These are phyloP conservation scores for Carallia brachiata DNA, from an alignment of 345 rosid species.

Conservation along the genomic window DNA sequence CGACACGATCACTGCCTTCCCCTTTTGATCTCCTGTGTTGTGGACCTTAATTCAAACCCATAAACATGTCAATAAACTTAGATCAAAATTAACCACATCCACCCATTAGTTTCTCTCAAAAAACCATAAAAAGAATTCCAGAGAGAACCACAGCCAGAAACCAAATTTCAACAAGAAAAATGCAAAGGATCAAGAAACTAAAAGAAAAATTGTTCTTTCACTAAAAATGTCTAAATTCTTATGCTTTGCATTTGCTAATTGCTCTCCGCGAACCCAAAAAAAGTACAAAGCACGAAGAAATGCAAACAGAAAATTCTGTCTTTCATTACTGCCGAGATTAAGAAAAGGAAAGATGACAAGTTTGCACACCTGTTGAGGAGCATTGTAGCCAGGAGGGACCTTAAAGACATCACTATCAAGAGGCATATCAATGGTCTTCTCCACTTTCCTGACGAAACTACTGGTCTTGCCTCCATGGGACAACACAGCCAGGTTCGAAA, in stretches of 20 bases:
- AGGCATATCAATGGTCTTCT: constrained; percentile 63
- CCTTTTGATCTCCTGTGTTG: constrained; percentile 88
- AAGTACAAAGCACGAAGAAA: background rate
- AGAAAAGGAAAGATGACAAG: background rate
- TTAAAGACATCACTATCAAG: constrained; percentile 67
- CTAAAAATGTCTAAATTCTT: no score
- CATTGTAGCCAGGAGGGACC: constrained; percentile 73
- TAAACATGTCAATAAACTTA: constrained; percentile 5
- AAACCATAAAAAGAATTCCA: background rate
- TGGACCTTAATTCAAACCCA: constrained; percentile 48
- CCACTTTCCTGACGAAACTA: constrained; percentile 51
- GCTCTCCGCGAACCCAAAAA: background rate
- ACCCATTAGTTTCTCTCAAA: background rate
- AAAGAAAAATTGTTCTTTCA: background rate
- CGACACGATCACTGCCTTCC: constrained; percentile 77
- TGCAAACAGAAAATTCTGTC: background rate
- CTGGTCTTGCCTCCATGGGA: constrained; percentile 77
- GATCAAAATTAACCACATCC: background rate
- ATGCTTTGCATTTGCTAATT: background rate
- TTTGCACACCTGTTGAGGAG: constrained; percentile 74
- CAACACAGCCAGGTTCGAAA: constrained; percentile 36
- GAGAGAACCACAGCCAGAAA: no score
- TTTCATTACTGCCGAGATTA: background rate
- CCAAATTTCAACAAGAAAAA: background rate
- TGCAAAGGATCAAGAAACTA: background rate